Evolutionary conservation across 2,329 filamentous ascomycete genomes (phyloP).

Genomic region (Fusarium sp.): DNA sequence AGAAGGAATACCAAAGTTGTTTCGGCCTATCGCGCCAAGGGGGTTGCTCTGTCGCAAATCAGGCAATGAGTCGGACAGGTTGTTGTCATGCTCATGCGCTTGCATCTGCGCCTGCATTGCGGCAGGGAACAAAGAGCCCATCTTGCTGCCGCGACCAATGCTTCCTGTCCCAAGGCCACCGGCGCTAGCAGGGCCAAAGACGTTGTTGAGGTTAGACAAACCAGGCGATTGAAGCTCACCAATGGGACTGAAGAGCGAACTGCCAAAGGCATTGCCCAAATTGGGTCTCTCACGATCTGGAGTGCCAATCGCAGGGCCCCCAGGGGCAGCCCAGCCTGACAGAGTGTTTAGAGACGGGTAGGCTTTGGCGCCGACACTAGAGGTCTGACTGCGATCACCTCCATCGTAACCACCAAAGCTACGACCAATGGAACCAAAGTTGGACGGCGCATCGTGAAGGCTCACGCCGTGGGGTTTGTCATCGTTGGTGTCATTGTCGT

Average conservation of each 20-base stretch:
- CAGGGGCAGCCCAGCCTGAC: constrained; percentile 68
- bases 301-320: constrained; percentile 67
- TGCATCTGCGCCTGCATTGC: constrained; percentile 95
- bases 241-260: constrained; percentile 79
- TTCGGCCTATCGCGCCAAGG: constrained; percentile 73
- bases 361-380: constrained; percentile 81
- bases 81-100: constrained; percentile 71
- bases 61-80: constrained; percentile 63
- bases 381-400: constrained; percentile 92
- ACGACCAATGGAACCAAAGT: constrained; percentile 64
- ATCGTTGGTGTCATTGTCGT: constrained; percentile 64
- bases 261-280: constrained; percentile 73
- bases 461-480: constrained; percentile 57
- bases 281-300: constrained; percentile 71
- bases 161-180: constrained; percentile 68
- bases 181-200: constrained; percentile 72
- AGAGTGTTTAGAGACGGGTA: constrained; percentile 71
- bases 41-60: constrained; percentile 69
- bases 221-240: constrained; percentile 81
- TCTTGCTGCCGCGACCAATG: constrained; percentile 79
- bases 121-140: constrained; percentile 86
- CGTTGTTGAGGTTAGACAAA: constrained; percentile 70
- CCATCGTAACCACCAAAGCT: constrained; percentile 68
- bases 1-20: constrained; percentile 61
- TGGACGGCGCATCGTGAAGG: constrained; percentile 52